Evolutionary conservation across 2,329 filamentous ascomycete genomes (phyloP), one percentile per base, ranked within the genome.

Genomic region (Cladosporium colombiae): DNA sequence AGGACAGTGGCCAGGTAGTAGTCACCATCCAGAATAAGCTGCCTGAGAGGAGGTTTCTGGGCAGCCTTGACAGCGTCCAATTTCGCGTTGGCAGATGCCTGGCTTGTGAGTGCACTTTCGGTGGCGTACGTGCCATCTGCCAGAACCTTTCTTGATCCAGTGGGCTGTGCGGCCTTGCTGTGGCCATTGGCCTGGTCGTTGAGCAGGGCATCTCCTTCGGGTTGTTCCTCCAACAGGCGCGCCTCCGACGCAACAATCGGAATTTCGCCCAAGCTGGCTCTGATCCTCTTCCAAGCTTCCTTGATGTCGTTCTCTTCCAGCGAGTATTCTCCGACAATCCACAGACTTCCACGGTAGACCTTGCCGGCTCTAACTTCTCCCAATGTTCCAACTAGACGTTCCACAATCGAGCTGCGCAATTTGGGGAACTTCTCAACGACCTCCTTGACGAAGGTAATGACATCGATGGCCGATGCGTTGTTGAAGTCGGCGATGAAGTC

Each of bases 401-500:
- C 88, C 7, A 98, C 90, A 71, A 99, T 98, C 0, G 91, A 91
- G 37, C 89, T 87, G 67, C 95, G 89, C 66, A 99, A 85, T 72
- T 91, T 89, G 8, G 95, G 95, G 83, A 98, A 99, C 75, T 96
- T 97, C 81, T 99, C 95, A 7, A 98, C 94, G 3, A 99, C 95
- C 78, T 99, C 95, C 81, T 99, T 99, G 69, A 99, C 93, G 76
- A 99, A 99, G 64, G 92, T 93, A 75, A 99, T 98, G 63, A 99
- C 94, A 78, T 99, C 95, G 33, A 99, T 92, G 1, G 95, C 95
- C 1, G 94, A 97, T 53, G 91, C 91, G 75, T 96, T 97, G 83
- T 96, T 98, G 78, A 98, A 97, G 78, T 99, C 95, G 61, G 91
- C 92, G 74, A 99, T 97, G 77, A 98, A 98, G 79, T 99, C 95